A percentile compares a stretch with the other conserved stretches of the same genome.
Conservation (phyloP, 192 early-diverging fungal genomes). For the Paraglomus occultum region DNA sequence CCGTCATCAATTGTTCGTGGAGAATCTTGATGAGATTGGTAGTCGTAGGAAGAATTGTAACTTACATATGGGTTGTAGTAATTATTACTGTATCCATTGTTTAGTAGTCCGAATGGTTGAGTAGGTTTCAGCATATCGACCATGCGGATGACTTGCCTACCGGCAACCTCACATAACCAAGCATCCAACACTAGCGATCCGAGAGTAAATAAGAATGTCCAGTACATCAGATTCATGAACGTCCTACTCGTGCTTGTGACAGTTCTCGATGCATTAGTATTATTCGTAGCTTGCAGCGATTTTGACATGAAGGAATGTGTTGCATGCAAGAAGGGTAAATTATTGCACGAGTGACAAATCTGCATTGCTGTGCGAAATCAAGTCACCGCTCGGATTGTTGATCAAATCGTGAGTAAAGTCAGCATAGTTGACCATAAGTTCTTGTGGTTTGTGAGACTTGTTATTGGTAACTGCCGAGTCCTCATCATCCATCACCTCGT, state of each 20-base stretch:
- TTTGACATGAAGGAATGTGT: slow-evolving; percentile 43
- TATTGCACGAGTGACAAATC: slow-evolving; percentile 39
- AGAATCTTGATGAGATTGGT: not conserved
- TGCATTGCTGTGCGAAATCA: slow-evolving; percentile 46
- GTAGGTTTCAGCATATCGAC: slow-evolving; percentile 33
- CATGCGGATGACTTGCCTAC: slow-evolving; percentile 40
- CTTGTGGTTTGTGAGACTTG: not conserved
- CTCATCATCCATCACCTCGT: not conserved
- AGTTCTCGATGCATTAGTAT: slow-evolving; percentile 18
- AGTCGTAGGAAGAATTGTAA: not conserved
- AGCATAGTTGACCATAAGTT: not conserved
- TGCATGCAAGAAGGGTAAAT: slow-evolving; percentile 44
- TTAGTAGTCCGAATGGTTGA: slow-evolving; percentile 15
- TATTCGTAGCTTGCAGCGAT: slow-evolving; percentile 17
- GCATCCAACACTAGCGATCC: slow-evolving; percentile 42
- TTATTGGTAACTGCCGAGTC: not conserved
- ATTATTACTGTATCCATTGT: not conserved
- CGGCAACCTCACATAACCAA: slow-evolving; percentile 46
- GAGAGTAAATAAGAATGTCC: slow-evolving; percentile 43
- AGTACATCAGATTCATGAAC: slow-evolving; percentile 43
- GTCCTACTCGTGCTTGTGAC: slow-evolving; percentile 26
- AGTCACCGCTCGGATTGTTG: slow-evolving; percentile 27
- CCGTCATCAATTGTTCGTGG: slow-evolving; percentile 7
- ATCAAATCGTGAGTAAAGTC: slow-evolving; percentile 6
- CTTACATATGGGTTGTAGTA: no score